These are phyloP conservation scores for Vicia sativa DNA, from an alignment of 306 rosid genomes.

Conservation along the genomic window DNA sequence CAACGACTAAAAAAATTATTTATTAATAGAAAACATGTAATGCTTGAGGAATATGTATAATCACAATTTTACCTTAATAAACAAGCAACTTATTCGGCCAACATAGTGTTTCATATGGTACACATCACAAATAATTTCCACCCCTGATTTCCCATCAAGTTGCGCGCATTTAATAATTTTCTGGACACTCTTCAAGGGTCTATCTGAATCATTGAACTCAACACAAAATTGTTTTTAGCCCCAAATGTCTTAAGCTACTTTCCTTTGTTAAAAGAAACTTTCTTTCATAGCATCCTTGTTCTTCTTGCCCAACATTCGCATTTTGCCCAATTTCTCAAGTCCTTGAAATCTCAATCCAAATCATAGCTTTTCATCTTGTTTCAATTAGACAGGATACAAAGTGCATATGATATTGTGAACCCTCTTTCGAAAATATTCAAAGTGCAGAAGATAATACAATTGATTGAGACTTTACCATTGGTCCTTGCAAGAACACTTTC, in stretches of 20 bases:
- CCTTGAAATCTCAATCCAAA: conserved; percentile 5
- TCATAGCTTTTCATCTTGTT: conserved; percentile 18
- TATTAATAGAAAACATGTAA: neutral
- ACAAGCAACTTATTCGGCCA: conserved; percentile 15
- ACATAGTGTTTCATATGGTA: conserved; percentile 2
- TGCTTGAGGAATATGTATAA: conserved; percentile 1
- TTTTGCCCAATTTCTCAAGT: conserved; percentile 6
- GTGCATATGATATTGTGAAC: conserved; percentile 8
- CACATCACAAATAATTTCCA: conserved; percentile 12
- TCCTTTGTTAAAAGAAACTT: conserved; percentile 9
- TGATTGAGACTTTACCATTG: conserved; percentile 43
- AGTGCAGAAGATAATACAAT: conserved; percentile 22
- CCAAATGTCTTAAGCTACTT: conserved; percentile 17
- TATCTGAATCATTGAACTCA: conserved; percentile 7
- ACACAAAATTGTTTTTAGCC: conserved; percentile 5
- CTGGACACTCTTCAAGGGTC: conserved; percentile 22
- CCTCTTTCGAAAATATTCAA: conserved; percentile 26
- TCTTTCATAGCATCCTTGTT: neutral
- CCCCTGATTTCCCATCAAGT: conserved; percentile 20
- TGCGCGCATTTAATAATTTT: neutral
- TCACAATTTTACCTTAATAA: conserved; percentile 29
- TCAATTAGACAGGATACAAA: conserved; percentile 8
- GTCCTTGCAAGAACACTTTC: conserved; percentile 59
- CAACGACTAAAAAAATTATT: neutral
- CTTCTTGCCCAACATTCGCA: neutral